phyloP scores from a whole-genome alignment of 23 red algal genomes.

The Gracilariopsis chorda region DNA sequence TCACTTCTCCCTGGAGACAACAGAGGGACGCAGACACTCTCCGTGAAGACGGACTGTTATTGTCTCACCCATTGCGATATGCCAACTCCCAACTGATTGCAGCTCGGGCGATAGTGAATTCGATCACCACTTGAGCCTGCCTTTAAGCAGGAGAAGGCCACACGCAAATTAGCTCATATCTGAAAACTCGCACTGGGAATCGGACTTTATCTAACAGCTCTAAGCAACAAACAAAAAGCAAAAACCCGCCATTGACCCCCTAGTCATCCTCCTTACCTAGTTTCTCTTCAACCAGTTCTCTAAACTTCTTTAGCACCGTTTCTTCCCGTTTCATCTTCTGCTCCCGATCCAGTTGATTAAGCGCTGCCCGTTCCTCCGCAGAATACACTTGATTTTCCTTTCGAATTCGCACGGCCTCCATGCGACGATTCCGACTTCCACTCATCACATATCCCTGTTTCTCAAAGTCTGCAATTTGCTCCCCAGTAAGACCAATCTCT shows the following conservation, averaged over 20 bases:
- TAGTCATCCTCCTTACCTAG: slow-evolving; percentile 8
- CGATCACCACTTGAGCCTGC: no score
- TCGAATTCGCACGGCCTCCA: slow-evolving; percentile 89
- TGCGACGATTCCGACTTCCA: slow-evolving; percentile 85
- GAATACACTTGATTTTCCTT: slow-evolving; percentile 95
- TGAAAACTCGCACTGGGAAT: no score
- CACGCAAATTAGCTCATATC: no score
- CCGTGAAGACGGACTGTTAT: no score
- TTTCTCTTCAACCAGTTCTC: slow-evolving; percentile 62
- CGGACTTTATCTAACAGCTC: no score
- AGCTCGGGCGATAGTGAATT: no score
- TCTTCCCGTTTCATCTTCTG: slow-evolving; percentile 56
- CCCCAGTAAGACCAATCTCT: slow-evolving; percentile 76
- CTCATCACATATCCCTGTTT: slow-evolving; percentile 90
- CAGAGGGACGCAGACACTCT: no score
- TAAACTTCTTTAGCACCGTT: slow-evolving; percentile 64
- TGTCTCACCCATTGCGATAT: no score
- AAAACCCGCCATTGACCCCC: not conserved
- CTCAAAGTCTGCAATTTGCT: slow-evolving; percentile 75
- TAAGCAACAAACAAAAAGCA: no score
- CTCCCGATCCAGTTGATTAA: slow-evolving; percentile 64
- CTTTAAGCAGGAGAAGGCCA: no score
- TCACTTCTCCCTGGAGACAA: no score
- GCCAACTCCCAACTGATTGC: no score
- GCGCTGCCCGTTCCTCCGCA: slow-evolving; percentile 78